Conservation (phyloP, 139 green algal genomes). For the Desmodesmus armatus region DNA sequence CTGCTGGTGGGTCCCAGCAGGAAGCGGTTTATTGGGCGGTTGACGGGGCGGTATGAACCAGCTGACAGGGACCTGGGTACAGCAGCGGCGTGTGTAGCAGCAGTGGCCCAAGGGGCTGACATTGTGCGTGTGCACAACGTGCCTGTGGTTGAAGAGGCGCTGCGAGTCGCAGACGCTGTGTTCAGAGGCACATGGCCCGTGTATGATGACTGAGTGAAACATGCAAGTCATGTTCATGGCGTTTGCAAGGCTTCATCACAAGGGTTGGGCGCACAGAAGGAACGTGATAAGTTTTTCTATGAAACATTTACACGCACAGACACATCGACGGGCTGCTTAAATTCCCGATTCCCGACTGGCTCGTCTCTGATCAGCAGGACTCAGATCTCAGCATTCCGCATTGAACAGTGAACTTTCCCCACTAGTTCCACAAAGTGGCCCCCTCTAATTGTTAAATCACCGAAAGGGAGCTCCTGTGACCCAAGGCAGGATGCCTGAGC, state of each 20-base stretch:
- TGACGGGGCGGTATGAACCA: constrained; percentile 61
- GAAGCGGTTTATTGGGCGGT: constrained; percentile 84
- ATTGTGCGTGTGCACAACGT: constrained; percentile 92
- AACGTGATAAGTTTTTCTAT: no score
- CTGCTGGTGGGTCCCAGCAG: constrained; percentile 80
- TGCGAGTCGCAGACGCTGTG: constrained; percentile 78
- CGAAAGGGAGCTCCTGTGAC: no score
- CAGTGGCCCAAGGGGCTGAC: constrained; percentile 69
- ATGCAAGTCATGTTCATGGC: no score
- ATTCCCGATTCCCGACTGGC: no score
- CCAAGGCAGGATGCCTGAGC: constrained; percentile 48
- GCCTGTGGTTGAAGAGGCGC: constrained; percentile 62
- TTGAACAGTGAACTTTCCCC: no score
- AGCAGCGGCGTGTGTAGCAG: constrained; percentile 64
- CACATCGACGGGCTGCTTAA: no score
- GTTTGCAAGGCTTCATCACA: no score
- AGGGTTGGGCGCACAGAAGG: no score
- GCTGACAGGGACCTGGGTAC: constrained; percentile 66
- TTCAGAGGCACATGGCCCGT: constrained; percentile 49
- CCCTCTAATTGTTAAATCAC: background rate
- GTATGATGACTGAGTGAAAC: background rate
- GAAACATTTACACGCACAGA: no score
- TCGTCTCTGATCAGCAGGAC: no score
- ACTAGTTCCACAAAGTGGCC: background rate
- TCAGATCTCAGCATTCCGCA: no score